Evolutionary conservation across 2,329 filamentous ascomycete genomes (phyloP), one percentile per base, ranked within the genome.

Genomic region (Knufia petricola): DNA sequence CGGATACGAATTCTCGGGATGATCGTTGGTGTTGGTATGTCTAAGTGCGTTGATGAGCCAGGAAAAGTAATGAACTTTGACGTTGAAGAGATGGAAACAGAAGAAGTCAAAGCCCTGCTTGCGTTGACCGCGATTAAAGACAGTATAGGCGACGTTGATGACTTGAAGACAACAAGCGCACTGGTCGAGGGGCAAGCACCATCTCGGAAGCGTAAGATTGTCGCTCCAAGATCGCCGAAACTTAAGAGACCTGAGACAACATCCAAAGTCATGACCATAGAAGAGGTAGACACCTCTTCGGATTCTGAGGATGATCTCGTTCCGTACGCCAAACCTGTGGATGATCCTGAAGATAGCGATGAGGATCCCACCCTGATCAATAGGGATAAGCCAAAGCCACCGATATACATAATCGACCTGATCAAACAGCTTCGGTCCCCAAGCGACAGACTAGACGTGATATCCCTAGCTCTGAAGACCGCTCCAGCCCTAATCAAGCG

Each of bases 311-410:
- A 82, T 13, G 84, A 85, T 51, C 70, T 96, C 1, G 71, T 79
- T 2, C 78, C 86, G 1, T 95, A 95, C 58, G 77, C 78, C 12
- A 95, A 95, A 63, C 87, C 87, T 0, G 86, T 87, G 59, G 88
- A 85, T 1, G 92, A 98, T 57, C 77, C 81, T 0, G 87, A 94
- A 61, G 92, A 98, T 61, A 90, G 87, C 0, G 88, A 95, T 50
- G 89, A 95, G 31, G 94, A 98, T 58, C 83, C 92, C 3, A 94
- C 88, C 0, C 71, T 95, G 15, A 76, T 96, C 41, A 82, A 85
- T 50, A 78, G 89, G 12, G 82, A 92, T 64, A 95, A 92, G 58
- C 78, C 84, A 19, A 84, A 78, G 50, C 78, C 87, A 0, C 92
- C 92, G 1, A 88, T 98, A 61, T 75, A 67, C 62, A 69, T 67